Base-by-base conservation (phyloP, 1,284 basidiomycete species). In the Rhodotorula sp. region DNA sequence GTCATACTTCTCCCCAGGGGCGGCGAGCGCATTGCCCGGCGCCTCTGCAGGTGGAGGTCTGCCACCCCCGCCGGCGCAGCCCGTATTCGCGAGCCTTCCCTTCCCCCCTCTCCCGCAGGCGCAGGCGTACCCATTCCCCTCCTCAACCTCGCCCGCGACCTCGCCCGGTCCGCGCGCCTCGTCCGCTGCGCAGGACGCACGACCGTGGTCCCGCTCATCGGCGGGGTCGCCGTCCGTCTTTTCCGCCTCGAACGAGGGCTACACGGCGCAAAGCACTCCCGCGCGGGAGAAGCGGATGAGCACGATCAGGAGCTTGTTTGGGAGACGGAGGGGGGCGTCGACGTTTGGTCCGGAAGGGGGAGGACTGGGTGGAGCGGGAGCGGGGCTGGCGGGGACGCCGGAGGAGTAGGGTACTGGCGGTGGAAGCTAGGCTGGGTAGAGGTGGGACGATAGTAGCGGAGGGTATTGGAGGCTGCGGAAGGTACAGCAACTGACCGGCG, bases 1-100 rank as follows among this genome's bases (percentile, higher is more conserved):
- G 22, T 61, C 51, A 21, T 66, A 61, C n/a, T 55, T 54, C 12
- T 46, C 65, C 7, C 58, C 65, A 1, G 53, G 21, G 6, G 53
- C 19, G 8, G 53, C 53, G 19, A 9, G 6, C 19, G 51, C 29
- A 9, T 32, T 34, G 32, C 7, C 3, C 53, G 53, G 17, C n/a
- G n/a, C n/a, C n/a, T n/a, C n/a, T n/a, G n/a, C n/a, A n/a, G n/a
- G n/a, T n/a, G n/a, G n/a, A 9, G 19, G 17, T 1, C 56, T 58
- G 3, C 56, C 56, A 7, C 56, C 37, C 0, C 37, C 57, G 17
- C 39, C 39, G 9, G n/a, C 39, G 2, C 57, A n/a, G n/a, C 57
- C 57, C 13, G 57, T 58, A 7, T 58, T 57, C 22, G 56, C 27
- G 25, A n/a, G 37, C 6, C 56, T 57, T 27, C 36, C 36, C 6